A percentile compares a stretch with the other conserved stretches of the same genome.
These are phyloP conservation scores for Penicillium occitanis DNA, from an alignment of 2,329 filamentous ascomycete genomes.

Conservation along the genomic window DNA sequence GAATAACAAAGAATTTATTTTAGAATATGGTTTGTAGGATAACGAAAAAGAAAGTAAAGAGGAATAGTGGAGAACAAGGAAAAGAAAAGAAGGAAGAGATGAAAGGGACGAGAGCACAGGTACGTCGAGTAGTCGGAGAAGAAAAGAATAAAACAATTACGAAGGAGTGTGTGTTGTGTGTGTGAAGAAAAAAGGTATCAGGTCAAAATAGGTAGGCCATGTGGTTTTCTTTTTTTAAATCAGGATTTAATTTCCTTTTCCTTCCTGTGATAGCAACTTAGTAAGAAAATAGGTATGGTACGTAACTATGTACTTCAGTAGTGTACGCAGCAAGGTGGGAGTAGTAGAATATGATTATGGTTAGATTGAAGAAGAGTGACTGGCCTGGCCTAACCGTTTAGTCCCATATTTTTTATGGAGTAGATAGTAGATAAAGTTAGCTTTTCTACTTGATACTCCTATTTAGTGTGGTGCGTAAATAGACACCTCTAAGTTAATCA, in stretches of 20 bases:
- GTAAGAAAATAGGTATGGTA: conserved; percentile 6
- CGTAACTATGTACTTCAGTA: conserved; percentile 4
- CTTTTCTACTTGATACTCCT: conserved; percentile 1
- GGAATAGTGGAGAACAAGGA: not conserved
- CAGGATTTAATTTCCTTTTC: conserved; percentile 7
- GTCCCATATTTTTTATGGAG: not conserved
- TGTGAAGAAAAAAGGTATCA: not conserved
- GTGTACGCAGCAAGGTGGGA: conserved; percentile 8
- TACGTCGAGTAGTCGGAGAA: conserved; percentile 5
- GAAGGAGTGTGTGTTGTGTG: conserved; percentile 6
- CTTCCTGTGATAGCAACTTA: conserved; percentile 4
- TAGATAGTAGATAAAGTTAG: not conserved
- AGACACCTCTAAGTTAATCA: not conserved
- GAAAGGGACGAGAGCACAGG: conserved; percentile 7
- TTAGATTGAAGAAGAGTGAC: conserved; percentile 12
- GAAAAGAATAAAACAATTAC: conserved; percentile 8
- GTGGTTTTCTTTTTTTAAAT: conserved; percentile 18
- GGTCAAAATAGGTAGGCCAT: conserved; percentile 17
- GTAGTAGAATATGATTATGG: conserved; percentile 7
- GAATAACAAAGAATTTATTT: conserved; percentile 14
- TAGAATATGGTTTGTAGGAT: conserved; percentile 8
- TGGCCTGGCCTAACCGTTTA: not conserved
- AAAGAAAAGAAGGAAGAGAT: not conserved
- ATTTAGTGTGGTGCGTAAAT: not conserved
- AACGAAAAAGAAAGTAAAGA: not conserved